These are phyloP conservation scores for Sanguinoderma infundibulare DNA, from an alignment of 1,284 basidiomycete species.

Conservation along the genomic window DNA sequence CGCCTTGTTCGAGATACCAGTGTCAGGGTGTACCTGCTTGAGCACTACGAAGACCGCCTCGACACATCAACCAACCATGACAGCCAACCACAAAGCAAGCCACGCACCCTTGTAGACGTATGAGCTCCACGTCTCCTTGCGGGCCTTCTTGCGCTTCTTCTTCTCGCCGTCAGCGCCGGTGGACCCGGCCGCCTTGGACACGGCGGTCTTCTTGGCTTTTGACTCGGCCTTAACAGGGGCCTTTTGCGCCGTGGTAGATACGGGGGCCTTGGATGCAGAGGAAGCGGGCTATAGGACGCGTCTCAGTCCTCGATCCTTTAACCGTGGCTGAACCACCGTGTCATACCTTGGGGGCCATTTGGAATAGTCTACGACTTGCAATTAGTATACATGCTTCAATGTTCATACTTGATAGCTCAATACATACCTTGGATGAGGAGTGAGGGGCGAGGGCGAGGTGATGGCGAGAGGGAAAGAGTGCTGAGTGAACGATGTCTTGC, in stretches of 20 bases:
- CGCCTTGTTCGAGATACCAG: slow-evolving; percentile 79
- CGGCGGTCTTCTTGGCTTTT: slow-evolving; percentile 54
- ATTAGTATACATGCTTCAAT: slow-evolving; percentile 1
- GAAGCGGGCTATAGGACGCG: slow-evolving; percentile 46
- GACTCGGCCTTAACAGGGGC: slow-evolving; percentile 51
- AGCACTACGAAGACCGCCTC: slow-evolving; percentile 49
- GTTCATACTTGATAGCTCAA: not conserved
- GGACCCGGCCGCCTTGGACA: slow-evolving; percentile 37
- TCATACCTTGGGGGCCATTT: slow-evolving; percentile 38
- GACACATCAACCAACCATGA: slow-evolving; percentile 19
- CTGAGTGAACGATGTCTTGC: slow-evolving; percentile 14
- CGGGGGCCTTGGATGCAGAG: slow-evolving; percentile 55
- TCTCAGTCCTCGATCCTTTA: slow-evolving; percentile 2
- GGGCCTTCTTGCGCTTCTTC: slow-evolving; percentile 62
- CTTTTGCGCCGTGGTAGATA: slow-evolving; percentile 54
- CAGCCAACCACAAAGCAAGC: not conserved
- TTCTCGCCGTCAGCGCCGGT: slow-evolving; percentile 53
- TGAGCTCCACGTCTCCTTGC: slow-evolving; percentile 72
- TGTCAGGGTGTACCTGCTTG: slow-evolving; percentile 78
- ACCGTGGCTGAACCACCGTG: slow-evolving; percentile 14
- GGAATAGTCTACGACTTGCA: slow-evolving; percentile 2
- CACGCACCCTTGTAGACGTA: slow-evolving; percentile 71
- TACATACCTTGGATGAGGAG: slow-evolving; percentile 14
- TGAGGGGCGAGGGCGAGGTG: slow-evolving; percentile 9
- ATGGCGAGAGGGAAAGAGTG: slow-evolving; percentile 21